phyloP scores from a whole-genome alignment of 805 yeast species.

The Starmera quercuum region DNA sequence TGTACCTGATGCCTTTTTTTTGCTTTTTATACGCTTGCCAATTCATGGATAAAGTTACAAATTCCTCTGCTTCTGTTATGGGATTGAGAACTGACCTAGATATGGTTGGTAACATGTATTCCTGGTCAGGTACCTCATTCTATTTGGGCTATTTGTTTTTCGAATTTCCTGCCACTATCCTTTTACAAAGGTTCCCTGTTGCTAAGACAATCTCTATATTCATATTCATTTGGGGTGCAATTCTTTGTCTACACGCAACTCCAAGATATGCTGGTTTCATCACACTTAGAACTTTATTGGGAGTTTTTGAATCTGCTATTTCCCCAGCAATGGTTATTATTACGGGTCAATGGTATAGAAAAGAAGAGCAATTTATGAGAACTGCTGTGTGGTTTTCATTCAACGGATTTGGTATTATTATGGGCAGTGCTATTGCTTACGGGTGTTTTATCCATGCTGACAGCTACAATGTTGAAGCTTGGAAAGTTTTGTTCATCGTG shows the following conservation, averaged over 20 bases:
- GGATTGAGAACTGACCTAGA: constrained; percentile 37
- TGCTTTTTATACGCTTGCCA: constrained; percentile 42
- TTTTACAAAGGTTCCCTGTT: constrained; percentile 51
- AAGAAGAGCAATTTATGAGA: constrained; percentile 23
- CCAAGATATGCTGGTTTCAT: constrained; percentile 33
- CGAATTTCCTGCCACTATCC: constrained; percentile 38
- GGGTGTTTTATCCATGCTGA: constrained; percentile 26
- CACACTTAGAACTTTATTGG: constrained; percentile 41
- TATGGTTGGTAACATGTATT: constrained; percentile 37
- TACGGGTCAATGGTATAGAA: constrained; percentile 11
- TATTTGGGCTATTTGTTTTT: constrained; percentile 58
- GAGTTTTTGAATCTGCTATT: constrained; percentile 38
- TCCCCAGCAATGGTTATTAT: constrained; percentile 20
- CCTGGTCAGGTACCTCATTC: constrained; percentile 55
- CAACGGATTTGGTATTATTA: constrained; percentile 28
- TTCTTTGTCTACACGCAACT: constrained; percentile 47
- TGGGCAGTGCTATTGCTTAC: constrained; percentile 40
- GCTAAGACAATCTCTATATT: constrained; percentile 40
- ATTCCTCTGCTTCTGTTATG: constrained; percentile 44
- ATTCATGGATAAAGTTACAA: constrained; percentile 53
- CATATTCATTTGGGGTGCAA: constrained; percentile 55
- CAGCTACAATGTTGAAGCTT: constrained; percentile 31
- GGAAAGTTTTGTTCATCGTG: constrained; percentile 47
- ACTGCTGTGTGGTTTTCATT: constrained; percentile 23
- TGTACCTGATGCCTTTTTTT: constrained; percentile 42